These are phyloP conservation scores for Talaromyces sp. DNA, from an alignment of 2,329 filamentous ascomycete genomes.

Conservation along the genomic window DNA sequence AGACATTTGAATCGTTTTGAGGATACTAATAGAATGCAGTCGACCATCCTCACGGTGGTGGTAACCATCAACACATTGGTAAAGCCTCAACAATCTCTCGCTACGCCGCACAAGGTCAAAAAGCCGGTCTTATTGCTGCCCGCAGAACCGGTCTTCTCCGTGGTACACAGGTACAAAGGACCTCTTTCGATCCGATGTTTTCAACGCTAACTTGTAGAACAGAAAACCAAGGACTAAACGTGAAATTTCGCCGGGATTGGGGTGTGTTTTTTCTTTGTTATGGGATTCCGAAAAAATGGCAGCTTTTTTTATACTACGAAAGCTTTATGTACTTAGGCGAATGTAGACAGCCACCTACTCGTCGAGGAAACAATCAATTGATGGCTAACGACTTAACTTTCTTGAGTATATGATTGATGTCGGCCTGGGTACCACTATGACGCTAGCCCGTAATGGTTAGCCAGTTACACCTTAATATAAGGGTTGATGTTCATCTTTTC, in stretches of 20 bases:
- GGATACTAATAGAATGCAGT: conserved; percentile 26
- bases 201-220: no score
- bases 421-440: not conserved
- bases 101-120: conserved; percentile 97
- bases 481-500: not conserved
- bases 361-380: conserved; percentile 37
- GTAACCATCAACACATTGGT: conserved; percentile 99
- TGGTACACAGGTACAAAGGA: not conserved
- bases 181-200: no score
- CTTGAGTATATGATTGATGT: not conserved
- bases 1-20: conserved; percentile 21
- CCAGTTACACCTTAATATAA: not conserved
- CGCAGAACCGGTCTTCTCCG: conserved; percentile 85
- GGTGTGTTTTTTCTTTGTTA: conserved; percentile 53
- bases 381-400: conserved; percentile 29
- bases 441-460: not conserved
- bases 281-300: conserved; percentile 30
- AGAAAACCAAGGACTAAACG: conserved; percentile 76
- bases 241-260: conserved; percentile 37
- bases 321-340: conserved; percentile 42
- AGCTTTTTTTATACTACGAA: conserved; percentile 41
- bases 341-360: conserved; percentile 37
- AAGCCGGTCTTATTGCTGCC: conserved; percentile 99
- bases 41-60: conserved; percentile 75
- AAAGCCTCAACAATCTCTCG: conserved; percentile 99